These are phyloP conservation scores for Talaromyces sp. DNA, from an alignment of 2,329 filamentous ascomycete genomes.

Conservation along the genomic window DNA sequence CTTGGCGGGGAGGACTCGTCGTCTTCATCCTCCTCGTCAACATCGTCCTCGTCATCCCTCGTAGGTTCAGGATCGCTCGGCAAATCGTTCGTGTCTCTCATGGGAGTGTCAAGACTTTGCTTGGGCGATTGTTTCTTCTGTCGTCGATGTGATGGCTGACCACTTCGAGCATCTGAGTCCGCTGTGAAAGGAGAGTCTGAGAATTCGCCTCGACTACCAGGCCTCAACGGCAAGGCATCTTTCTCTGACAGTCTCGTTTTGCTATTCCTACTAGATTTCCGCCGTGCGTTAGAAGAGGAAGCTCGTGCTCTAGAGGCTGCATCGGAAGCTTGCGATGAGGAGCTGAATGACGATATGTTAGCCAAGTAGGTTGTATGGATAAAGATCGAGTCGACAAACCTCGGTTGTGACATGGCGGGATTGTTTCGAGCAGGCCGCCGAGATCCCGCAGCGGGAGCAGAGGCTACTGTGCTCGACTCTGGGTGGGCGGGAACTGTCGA, in stretches of 20 bases:
- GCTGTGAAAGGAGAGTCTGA: constrained; percentile 7
- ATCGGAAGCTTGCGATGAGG: constrained; percentile 59
- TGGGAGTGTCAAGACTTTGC: constrained; percentile 60
- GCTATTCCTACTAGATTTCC: constrained; percentile 68
- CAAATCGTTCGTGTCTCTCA: constrained; percentile 62
- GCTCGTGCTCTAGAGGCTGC: constrained; percentile 51
- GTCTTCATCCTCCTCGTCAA: constrained; percentile 37
- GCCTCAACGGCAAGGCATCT: background rate
- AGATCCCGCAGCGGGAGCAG: constrained; percentile 37
- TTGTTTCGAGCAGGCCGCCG: constrained; percentile 35
- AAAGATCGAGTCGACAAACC: constrained; percentile 21
- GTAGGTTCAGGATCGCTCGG: constrained; percentile 31
- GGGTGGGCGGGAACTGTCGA: constrained; percentile 25
- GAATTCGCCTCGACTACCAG: background rate
- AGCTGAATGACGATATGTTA: constrained; percentile 38
- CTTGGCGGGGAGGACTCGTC: constrained; percentile 54
- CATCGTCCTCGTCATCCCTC: constrained; percentile 41
- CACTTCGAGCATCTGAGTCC: constrained; percentile 28
- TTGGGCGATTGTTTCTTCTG: constrained; percentile 51
- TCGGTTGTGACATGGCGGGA: constrained; percentile 37
- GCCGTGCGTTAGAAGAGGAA: constrained; percentile 59
- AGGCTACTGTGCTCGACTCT: constrained; percentile 33
- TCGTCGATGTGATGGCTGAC: constrained; percentile 31
- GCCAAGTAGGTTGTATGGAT: background rate
- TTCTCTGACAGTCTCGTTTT: constrained; percentile 50